Evolutionary conservation across 1,284 basidiomycete species (phyloP).

Genomic region (Cronartium quercuum): DNA sequence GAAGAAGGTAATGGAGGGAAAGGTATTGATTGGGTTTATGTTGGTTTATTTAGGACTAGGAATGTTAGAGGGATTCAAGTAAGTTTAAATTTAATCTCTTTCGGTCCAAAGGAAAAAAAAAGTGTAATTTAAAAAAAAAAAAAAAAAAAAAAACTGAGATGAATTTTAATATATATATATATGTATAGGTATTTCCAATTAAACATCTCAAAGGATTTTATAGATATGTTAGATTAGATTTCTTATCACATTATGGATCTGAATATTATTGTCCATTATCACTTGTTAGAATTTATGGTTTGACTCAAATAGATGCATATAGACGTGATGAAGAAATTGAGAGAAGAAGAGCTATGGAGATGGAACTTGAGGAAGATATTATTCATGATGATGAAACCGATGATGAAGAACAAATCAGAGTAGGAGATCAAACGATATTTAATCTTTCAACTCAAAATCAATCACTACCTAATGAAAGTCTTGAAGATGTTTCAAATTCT

Average conservation of each 20-base stretch:
- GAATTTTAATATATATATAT: too few species aligned
- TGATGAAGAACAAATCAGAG: slow-evolving; percentile 49
- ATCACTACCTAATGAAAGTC: background rate
- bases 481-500: slow-evolving; percentile 21
- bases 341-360: slow-evolving; percentile 43
- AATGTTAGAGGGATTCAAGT: slow-evolving; percentile 91
- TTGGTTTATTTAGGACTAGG: slow-evolving; percentile 72
- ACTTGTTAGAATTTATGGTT: slow-evolving; percentile 84
- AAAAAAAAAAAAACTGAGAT: too few species aligned
- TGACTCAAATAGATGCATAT: slow-evolving; percentile 94
- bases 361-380: slow-evolving; percentile 44
- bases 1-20: slow-evolving; percentile 42
- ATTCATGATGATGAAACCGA: slow-evolving; percentile 59
- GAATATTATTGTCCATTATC: slow-evolving; percentile 96
- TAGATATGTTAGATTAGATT: slow-evolving; percentile 88
- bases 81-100: slow-evolving; percentile 44
- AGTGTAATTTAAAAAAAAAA: slow-evolving; percentile 35
- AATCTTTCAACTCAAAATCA: background rate
- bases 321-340: slow-evolving; percentile 65
- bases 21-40: slow-evolving; percentile 51
- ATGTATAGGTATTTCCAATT: slow-evolving; percentile 58
- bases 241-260: slow-evolving; percentile 83
- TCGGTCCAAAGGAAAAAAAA: too few species aligned
- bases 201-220: slow-evolving; percentile 67
- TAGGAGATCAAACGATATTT: too few species aligned